These are phyloP conservation scores for Neopestalotiopsis clavispora DNA, from an alignment of 2,329 filamentous ascomycete genomes.

Conservation along the genomic window DNA sequence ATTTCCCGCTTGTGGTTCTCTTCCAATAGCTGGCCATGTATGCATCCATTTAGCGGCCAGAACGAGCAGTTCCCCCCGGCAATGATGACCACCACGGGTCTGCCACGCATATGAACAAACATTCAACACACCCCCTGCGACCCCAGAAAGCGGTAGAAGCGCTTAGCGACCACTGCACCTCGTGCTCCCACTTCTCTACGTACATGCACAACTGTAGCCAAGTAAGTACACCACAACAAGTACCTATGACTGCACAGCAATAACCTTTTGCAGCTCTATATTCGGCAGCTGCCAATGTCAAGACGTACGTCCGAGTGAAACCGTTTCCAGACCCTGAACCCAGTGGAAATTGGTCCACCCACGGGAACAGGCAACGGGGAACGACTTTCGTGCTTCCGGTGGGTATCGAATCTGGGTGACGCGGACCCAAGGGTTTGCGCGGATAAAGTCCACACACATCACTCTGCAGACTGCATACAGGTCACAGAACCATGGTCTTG, in stretches of 20 bases:
- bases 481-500: too few relatives aligned
- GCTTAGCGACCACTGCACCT: constrained; percentile 11
- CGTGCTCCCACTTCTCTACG: not conserved
- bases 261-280: constrained; percentile 3
- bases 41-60: not conserved
- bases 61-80: not conserved
- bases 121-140: not conserved
- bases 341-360: constrained; percentile 13
- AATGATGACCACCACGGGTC: constrained; percentile 7
- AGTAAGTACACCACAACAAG: too few relatives aligned
- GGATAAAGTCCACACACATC: constrained; percentile 17
- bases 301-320: constrained; percentile 16
- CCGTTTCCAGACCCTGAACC: constrained; percentile 14
- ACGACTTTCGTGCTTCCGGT: not conserved
- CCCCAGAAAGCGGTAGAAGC: constrained; percentile 17
- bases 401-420: constrained; percentile 7
- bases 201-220: too few relatives aligned
- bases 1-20: not conserved
- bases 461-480: not conserved
- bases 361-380: constrained; percentile 15
- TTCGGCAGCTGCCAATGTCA: constrained; percentile 15
- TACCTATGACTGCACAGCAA: not conserved
- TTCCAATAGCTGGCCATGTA: not conserved
- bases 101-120: not conserved
- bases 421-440: constrained; percentile 10